phyloP scores from a whole-genome alignment of 352 stramenopile species.

The Phytophthora fragariae region DNA sequence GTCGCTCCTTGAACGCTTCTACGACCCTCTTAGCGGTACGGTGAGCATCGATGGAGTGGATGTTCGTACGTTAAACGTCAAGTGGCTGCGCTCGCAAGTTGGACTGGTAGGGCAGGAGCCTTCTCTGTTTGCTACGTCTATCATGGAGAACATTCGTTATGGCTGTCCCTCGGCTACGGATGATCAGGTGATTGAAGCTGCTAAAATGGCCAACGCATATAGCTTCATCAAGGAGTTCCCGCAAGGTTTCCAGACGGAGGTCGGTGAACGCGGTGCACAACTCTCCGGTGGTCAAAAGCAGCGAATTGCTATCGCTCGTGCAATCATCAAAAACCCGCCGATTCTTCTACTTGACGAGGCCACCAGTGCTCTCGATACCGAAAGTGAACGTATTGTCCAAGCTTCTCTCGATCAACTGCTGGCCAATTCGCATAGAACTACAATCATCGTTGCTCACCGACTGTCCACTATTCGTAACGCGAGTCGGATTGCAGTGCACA shows the following conservation, averaged over 20 bases:
- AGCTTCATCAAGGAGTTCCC: conserved; percentile 93
- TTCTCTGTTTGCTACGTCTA: conserved; percentile 72
- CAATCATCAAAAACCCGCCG: conserved; percentile 88
- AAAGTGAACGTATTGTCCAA: conserved; percentile 53
- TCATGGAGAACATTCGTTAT: conserved; percentile 60
- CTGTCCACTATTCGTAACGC: conserved; percentile 91
- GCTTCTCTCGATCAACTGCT: conserved; percentile 61
- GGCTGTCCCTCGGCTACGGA: conserved; percentile 57
- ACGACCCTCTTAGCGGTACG: conserved; percentile 75
- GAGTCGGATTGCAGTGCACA: conserved; percentile 82
- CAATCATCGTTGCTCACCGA: conserved; percentile 89
- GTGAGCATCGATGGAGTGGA: conserved; percentile 72
- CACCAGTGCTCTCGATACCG: conserved; percentile 43
- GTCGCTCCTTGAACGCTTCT: conserved; percentile 94
- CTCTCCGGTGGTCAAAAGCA: conserved; percentile 96
- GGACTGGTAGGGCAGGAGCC: conserved; percentile 87
- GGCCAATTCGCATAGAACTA: conserved; percentile 57
- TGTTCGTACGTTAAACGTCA: conserved; percentile 62
- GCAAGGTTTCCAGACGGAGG: conserved; percentile 50
- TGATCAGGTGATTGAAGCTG: conserved; percentile 84
- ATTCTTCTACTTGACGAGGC: conserved; percentile 92
- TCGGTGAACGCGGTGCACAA: conserved; percentile 92
- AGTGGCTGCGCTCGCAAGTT: conserved; percentile 62
- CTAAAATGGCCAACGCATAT: conserved; percentile 87
- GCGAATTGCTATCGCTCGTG: conserved; percentile 92